Percentiles rank a stretch among this genome's conserved stretches.
Evolutionary conservation across 2,329 filamentous ascomycete genomes (phyloP).

Genomic region (Myotisia sp.): DNA sequence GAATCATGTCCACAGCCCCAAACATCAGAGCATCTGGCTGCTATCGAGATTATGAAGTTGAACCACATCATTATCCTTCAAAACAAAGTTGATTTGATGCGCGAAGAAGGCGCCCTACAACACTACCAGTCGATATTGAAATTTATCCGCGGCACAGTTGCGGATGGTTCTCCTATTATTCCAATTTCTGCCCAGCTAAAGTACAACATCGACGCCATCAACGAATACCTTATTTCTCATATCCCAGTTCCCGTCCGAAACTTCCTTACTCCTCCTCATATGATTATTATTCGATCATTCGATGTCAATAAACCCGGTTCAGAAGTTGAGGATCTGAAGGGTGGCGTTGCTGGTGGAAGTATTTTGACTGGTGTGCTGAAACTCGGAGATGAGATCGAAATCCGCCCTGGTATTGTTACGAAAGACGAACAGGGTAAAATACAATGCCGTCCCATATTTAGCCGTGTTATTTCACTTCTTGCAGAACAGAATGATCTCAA

Average conservation of each 20-base stretch:
- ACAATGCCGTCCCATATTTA: conserved; percentile 95
- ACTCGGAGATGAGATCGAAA: conserved; percentile 95
- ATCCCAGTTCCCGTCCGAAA: conserved; percentile 86
- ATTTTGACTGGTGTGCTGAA: conserved; percentile 95
- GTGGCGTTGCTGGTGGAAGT: conserved; percentile 92
- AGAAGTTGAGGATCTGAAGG: conserved; percentile 95
- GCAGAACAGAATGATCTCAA: conserved; percentile 97
- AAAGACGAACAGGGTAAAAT: conserved; percentile 88
- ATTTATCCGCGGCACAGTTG: conserved; percentile 95
- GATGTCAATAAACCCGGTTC: conserved; percentile 99
- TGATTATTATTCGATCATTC: conserved; percentile 98
- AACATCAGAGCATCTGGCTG: conserved; percentile 95
- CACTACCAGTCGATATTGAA: conserved; percentile 97
- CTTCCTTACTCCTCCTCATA: conserved; percentile 83
- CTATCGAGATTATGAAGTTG: conserved; percentile 99
- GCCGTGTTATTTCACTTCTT: conserved; percentile 84
- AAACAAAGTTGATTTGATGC: conserved; percentile 99
- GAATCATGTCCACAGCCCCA: conserved; percentile 97
- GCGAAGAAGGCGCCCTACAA: conserved; percentile 80
- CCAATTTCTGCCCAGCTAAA: conserved; percentile 96
- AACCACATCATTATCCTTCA: conserved; percentile 99
- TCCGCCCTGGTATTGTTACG: conserved; percentile 93
- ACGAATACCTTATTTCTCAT: conserved; percentile 87
- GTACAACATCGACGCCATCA: conserved; percentile 98
- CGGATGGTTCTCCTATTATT: conserved; percentile 86